Conservation (phyloP, 495 filamentous ascomycete genomes). For the Daldinia grandis region DNA sequence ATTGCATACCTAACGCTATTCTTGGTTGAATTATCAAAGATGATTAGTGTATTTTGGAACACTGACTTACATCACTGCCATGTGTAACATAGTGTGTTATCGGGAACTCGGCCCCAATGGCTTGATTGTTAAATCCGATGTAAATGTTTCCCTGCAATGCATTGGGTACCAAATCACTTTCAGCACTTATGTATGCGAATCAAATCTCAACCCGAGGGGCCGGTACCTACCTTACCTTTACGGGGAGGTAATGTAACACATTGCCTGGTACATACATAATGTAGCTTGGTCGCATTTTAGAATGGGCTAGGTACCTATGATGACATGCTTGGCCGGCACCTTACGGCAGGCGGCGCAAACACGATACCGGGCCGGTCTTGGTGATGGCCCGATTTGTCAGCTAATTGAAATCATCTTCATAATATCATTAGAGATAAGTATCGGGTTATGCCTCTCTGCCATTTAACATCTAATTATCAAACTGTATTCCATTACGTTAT, state of each 20-base stretch:
- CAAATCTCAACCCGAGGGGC: neutral
- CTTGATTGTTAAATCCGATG: too few relatives aligned
- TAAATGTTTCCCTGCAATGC: too few relatives aligned
- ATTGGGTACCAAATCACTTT: too few relatives aligned
- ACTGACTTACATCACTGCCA: too few relatives aligned
- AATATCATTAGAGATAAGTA: neutral
- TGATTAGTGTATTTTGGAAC: too few relatives aligned
- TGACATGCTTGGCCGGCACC: constrained; percentile 11
- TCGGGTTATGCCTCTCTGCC: neutral
- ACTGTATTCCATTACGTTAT: neutral
- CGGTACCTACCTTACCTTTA: neutral
- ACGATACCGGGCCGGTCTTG: constrained; percentile 20
- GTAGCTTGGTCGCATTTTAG: neutral
- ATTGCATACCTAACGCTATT: too few relatives aligned
- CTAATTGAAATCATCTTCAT: constrained; percentile 1
- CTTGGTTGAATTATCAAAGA: too few relatives aligned
- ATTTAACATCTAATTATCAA: constrained; percentile 6
- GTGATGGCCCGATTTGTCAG: constrained; percentile 34
- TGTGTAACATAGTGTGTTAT: too few relatives aligned
- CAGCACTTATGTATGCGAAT: neutral
- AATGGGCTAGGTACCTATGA: constrained; percentile 19
- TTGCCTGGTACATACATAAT: neutral
- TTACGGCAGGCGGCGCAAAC: constrained; percentile 22
- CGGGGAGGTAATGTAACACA: constrained; percentile 9
- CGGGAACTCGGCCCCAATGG: too few relatives aligned